Evolutionary conservation across 768 basidiomycete genomes (phyloP).

Genomic region (Mycena capillaripes): DNA sequence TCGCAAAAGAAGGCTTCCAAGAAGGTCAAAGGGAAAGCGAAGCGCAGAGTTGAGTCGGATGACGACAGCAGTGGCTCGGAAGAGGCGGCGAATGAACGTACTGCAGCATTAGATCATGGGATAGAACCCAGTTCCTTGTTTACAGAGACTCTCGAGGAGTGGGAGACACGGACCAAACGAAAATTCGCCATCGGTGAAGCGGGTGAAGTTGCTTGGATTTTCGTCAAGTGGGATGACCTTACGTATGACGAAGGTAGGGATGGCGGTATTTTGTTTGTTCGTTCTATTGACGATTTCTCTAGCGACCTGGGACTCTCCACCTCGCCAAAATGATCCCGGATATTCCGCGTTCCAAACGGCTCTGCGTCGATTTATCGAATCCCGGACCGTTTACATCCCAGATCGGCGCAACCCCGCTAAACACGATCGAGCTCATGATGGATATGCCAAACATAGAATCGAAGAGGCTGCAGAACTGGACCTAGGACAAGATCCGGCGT

Average conservation of each 20-base stretch:
- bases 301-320: conserved; percentile 97
- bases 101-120: conserved; percentile 67
- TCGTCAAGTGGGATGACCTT: conserved; percentile 94
- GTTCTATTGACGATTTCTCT: conserved; percentile 22
- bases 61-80: conserved; percentile 47
- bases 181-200: conserved; percentile 64
- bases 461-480: conserved; percentile 69
- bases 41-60: conserved; percentile 44
- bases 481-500: conserved; percentile 73
- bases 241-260: conserved; percentile 92
- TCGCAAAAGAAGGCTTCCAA: conserved; percentile 38
- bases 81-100: conserved; percentile 50
- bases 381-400: conserved; percentile 73
- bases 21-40: conserved; percentile 37
- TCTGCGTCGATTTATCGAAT: conserved; percentile 74
- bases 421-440: conserved; percentile 67
- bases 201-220: conserved; percentile 80
- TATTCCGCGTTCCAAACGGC: conserved; percentile 79
- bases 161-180: conserved; percentile 62
- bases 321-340: conserved; percentile 65
- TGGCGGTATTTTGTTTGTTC: not conserved
- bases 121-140: conserved; percentile 70
- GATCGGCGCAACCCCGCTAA: conserved; percentile 58
- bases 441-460: conserved; percentile 64
- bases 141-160: conserved; percentile 74